These are phyloP conservation scores for Lactifluus pinguis DNA, from an alignment of 768 basidiomycete species.

Conservation along the genomic window DNA sequence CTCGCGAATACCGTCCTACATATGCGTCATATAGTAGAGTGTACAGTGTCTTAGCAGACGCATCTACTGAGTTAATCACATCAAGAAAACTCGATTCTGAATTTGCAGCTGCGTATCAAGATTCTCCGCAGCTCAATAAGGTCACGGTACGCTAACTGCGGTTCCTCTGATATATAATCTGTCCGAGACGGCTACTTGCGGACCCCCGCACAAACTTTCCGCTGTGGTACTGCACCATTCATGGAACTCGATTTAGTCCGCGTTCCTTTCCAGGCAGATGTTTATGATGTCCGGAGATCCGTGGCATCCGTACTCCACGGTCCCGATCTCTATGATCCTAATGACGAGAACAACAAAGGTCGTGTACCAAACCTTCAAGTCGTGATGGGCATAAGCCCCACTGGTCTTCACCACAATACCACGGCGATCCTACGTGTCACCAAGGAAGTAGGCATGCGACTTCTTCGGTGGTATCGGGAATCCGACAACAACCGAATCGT, in stretches of 20 bases:
- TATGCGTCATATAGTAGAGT: too few relatives aligned
- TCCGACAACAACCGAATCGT: slow-evolving; percentile 23
- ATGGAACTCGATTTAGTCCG: slow-evolving; percentile 34
- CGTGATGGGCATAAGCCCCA: slow-evolving; percentile 38
- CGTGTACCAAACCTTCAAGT: slow-evolving; percentile 51
- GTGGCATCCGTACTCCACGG: slow-evolving; percentile 52
- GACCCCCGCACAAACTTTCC: too few relatives aligned
- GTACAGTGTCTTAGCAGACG: too few relatives aligned
- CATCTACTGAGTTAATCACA: too few relatives aligned
- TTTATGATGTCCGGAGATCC: slow-evolving; percentile 49
- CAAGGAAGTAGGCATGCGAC: slow-evolving; percentile 33
- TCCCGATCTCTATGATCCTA: slow-evolving; percentile 36
- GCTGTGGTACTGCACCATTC: too few relatives aligned
- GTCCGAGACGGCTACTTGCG: not conserved
- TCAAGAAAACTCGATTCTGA: too few relatives aligned
- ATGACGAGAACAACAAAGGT: slow-evolving; percentile 24
- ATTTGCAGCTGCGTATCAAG: not conserved
- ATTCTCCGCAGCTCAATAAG: not conserved
- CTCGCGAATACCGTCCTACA: too few relatives aligned
- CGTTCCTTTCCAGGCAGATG: slow-evolving; percentile 32
- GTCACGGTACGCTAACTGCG: not conserved
- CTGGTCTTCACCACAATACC: slow-evolving; percentile 51
- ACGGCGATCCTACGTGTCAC: slow-evolving; percentile 29
- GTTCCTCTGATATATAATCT: not conserved
- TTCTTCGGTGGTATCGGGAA: slow-evolving; percentile 35